Evolutionary conservation across 768 basidiomycete species (phyloP).

Genomic region (Butyriboletus loyo): DNA sequence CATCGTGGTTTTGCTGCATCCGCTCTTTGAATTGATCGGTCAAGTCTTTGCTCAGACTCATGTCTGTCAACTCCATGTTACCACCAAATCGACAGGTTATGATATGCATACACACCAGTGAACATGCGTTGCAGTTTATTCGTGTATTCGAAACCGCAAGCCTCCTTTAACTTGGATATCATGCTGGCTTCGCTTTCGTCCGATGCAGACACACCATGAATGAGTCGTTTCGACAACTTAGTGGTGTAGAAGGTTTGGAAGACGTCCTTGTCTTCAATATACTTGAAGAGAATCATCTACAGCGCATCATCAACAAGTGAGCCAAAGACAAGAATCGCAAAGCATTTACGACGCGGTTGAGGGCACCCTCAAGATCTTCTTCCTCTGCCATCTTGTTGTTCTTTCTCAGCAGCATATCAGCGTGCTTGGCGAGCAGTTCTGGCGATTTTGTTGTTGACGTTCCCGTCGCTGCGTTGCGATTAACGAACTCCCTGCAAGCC

Average conservation of each 20-base stretch:
- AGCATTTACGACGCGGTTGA: conserved; percentile 80
- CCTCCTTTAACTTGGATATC: conserved; percentile 97
- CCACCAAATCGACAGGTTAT: not conserved
- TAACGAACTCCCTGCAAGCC: conserved; percentile 95
- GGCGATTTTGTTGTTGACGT: conserved; percentile 83
- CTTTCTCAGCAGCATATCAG: conserved; percentile 86
- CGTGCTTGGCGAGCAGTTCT: conserved; percentile 88
- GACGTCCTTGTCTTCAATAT: conserved; percentile 97
- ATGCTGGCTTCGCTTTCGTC: conserved; percentile 97
- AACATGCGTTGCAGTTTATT: conserved; percentile 97
- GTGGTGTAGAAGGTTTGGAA: conserved; percentile 98
- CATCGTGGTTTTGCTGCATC: conserved; percentile 82
- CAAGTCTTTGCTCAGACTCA: conserved; percentile 92
- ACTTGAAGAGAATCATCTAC: conserved; percentile 97
- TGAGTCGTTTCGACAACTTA: conserved; percentile 88
- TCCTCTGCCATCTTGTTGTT: conserved; percentile 95
- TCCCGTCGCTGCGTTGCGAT: conserved; percentile 87
- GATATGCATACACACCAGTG: conserved; percentile 56
- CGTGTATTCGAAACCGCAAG: conserved; percentile 95
- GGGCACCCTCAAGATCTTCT: conserved; percentile 81
- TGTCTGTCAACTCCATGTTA: conserved; percentile 54
- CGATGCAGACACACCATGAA: conserved; percentile 86
- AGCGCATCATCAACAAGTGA: conserved; percentile 5
- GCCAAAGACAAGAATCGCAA: not conserved
- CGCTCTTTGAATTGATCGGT: conserved; percentile 94